These are phyloP conservation scores for Asterionellopsis glacialis DNA, from an alignment of 108 stramenopile species.

Conservation along the genomic window DNA sequence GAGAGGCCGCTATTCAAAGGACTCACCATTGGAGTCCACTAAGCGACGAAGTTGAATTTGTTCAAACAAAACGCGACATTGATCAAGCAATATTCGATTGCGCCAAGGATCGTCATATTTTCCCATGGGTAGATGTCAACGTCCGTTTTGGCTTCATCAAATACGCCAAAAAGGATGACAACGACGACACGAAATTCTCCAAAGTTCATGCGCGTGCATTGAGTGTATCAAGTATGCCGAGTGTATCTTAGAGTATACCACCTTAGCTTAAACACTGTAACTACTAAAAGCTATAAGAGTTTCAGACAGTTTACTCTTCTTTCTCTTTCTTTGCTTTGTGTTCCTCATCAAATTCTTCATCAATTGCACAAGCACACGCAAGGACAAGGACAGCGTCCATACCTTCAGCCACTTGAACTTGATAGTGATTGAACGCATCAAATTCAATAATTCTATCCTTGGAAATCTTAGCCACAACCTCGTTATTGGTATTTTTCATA, in stretches of 20 bases:
- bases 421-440: conserved; percentile 77
- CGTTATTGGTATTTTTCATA: conserved; percentile 50
- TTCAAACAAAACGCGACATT: conserved; percentile 62
- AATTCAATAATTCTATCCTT: conserved; percentile 62
- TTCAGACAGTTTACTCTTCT: conserved; percentile 11
- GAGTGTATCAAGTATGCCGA: neutral
- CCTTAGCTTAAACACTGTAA: neutral
- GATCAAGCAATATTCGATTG: conserved; percentile 70
- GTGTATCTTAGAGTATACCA: neutral
- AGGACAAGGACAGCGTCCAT: conserved; percentile 74
- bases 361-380: conserved; percentile 76
- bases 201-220: neutral
- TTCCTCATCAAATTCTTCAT: conserved; percentile 83
- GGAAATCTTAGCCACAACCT: conserved; percentile 57
- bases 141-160: conserved; percentile 82
- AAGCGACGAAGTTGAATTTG: conserved; percentile 76
- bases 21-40: conserved; percentile 89
- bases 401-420: conserved; percentile 61
- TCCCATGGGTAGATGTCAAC: conserved; percentile 85
- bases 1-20: conserved; percentile 47
- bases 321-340: conserved; percentile 48
- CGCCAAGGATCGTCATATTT: conserved; percentile 85
- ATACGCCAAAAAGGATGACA: conserved; percentile 16
- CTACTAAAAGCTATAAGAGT: neutral
- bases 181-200: conserved; percentile 2